Percentiles rank a stretch among this genome's conserved stretches.
These are phyloP conservation scores for Alternaria gansuensis DNA, from an alignment of 2,329 filamentous ascomycete species.

Conservation along the genomic window DNA sequence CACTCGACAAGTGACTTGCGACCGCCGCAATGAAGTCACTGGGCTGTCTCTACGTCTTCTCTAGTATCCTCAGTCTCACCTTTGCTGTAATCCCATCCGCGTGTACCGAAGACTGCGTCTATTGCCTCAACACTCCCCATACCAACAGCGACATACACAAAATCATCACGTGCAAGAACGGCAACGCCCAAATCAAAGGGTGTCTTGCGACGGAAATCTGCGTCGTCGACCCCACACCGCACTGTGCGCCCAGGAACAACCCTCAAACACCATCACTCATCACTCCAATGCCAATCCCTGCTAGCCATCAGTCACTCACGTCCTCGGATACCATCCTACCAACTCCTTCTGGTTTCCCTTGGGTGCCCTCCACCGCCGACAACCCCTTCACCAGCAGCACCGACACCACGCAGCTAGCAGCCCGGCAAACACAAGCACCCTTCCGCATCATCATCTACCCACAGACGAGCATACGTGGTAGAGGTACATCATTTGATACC, in stretches of 20 bases:
- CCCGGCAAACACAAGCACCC: neutral
- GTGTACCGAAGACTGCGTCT: neutral
- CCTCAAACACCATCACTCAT: neutral
- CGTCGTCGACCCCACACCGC: neutral
- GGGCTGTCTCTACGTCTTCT: neutral
- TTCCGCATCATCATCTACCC: neutral
- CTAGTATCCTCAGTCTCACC: neutral
- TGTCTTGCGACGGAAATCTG: neutral
- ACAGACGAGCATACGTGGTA: neutral
- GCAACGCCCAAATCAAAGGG: neutral
- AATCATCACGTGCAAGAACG: neutral
- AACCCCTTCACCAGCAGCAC: neutral
- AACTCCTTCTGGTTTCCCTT: neutral
- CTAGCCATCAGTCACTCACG: neutral
- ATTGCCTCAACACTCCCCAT: neutral
- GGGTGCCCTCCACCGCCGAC: neutral
- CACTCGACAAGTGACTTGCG: neutral
- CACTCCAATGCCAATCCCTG: neutral
- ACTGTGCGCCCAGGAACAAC: neutral
- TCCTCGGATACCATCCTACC: neutral
- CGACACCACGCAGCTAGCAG: neutral
- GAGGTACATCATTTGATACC: neutral
- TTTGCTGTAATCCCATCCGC: neutral
- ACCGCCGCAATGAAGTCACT: neutral
- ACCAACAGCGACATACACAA: neutral